Percentiles rank a stretch among this genome's conserved stretches.
Conservation (phyloP, 768 basidiomycete species). For the Russula sp. region DNA sequence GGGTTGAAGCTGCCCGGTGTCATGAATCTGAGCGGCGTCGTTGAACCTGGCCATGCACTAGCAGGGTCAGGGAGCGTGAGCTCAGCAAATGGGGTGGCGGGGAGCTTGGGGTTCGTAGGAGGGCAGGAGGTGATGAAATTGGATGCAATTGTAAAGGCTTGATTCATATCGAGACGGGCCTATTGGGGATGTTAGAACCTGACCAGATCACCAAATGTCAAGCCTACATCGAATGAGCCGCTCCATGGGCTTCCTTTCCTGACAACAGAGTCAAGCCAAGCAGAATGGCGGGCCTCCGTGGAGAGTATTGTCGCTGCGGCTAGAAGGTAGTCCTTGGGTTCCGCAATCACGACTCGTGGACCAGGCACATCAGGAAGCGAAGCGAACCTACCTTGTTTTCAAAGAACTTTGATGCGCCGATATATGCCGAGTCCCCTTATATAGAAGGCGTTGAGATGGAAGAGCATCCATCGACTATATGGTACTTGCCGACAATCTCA, state of each 20-base stretch:
- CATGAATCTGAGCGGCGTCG: slow-evolving; percentile 9
- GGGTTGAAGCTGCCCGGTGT: background rate
- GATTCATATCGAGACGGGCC: slow-evolving; percentile 38
- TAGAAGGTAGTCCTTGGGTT: slow-evolving; percentile 37
- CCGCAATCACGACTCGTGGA: background rate
- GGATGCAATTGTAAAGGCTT: slow-evolving; percentile 37
- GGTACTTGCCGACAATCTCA: slow-evolving; percentile 42
- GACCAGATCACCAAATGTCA: slow-evolving; percentile 24
- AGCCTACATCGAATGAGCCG: slow-evolving; percentile 44
- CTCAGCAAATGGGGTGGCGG: slow-evolving; percentile 47
- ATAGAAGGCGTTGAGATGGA: background rate
- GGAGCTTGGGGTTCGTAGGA: slow-evolving; percentile 42
- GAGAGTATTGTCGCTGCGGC: slow-evolving; percentile 52
- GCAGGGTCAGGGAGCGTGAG: slow-evolving; percentile 32
- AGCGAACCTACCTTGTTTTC: slow-evolving; percentile 35
- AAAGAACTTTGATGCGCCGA: slow-evolving; percentile 47
- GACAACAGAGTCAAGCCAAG: slow-evolving; percentile 52
- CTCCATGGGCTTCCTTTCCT: slow-evolving; percentile 49
- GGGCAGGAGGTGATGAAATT: slow-evolving; percentile 52
- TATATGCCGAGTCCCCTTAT: slow-evolving; percentile 43
- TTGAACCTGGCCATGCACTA: slow-evolving; percentile 18
- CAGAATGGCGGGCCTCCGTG: slow-evolving; percentile 58
- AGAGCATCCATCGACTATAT: background rate
- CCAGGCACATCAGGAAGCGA: slow-evolving; percentile 25
- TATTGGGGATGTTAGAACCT: slow-evolving; percentile 32